Evolutionary conservation across 495 filamentous ascomycete genomes (phyloP).

Genomic region (Neurospora sp.): DNA sequence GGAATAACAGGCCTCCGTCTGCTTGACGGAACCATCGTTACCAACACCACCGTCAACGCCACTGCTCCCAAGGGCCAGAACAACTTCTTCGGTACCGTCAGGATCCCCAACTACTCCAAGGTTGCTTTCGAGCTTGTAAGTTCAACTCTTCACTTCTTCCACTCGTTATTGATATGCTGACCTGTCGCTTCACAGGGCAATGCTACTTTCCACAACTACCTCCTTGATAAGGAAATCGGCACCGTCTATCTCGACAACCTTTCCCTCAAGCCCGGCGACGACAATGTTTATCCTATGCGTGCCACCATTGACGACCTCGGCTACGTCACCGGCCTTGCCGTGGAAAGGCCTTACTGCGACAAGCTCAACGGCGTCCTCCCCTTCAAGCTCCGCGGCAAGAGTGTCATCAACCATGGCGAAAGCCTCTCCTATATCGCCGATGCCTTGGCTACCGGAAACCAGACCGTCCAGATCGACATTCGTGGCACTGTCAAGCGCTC

Average conservation of each 20-base stretch:
- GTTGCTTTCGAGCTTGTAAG: conserved; percentile 55
- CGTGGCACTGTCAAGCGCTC: conserved; percentile 14
- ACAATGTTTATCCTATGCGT: conserved; percentile 47
- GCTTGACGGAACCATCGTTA: conserved; percentile 50
- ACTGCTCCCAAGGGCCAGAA: conserved; percentile 30
- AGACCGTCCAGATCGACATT: conserved; percentile 28
- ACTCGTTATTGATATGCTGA: conserved; percentile 6
- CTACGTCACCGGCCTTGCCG: not conserved
- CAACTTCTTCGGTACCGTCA: conserved; percentile 55
- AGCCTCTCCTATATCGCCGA: conserved; percentile 52
- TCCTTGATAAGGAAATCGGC: conserved; percentile 43
- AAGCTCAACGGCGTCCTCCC: conserved; percentile 43
- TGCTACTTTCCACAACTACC: conserved; percentile 49
- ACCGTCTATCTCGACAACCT: conserved; percentile 47
- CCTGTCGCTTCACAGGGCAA: conserved; percentile 44
- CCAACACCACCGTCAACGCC: conserved; percentile 38
- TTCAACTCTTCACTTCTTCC: not conserved
- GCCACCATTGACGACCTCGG: conserved; percentile 36
- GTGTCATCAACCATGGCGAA: conserved; percentile 47
- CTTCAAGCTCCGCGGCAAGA: conserved; percentile 48
- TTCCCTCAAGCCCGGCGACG: conserved; percentile 44
- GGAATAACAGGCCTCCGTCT: conserved; percentile 27
- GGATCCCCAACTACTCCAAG: conserved; percentile 61
- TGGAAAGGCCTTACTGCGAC: conserved; percentile 32
- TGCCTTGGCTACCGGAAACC: conserved; percentile 24